Evolutionary conservation across 192 early-diverging fungal species (phyloP).

Genomic region (Pecoramyces ruminantium): DNA sequence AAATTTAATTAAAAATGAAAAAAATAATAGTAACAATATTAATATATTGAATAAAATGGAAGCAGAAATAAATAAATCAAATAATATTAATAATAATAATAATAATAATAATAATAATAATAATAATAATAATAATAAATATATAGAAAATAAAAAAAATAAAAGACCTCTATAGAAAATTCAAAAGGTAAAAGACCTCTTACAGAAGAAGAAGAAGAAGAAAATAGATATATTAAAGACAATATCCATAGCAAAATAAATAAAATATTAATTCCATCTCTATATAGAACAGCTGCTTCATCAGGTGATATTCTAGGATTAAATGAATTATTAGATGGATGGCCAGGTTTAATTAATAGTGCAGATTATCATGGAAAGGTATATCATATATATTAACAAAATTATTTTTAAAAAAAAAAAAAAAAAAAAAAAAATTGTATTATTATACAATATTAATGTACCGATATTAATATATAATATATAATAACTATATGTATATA

Average conservation of each 20-base stretch:
- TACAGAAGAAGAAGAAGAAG: background rate
- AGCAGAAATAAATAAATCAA: too few relatives aligned
- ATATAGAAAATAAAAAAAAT: too few relatives aligned
- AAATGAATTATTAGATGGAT: background rate
- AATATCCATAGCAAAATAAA: background rate
- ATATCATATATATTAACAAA: background rate
- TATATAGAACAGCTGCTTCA: constrained; percentile 5
- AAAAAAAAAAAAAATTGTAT: too few relatives aligned
- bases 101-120: too few relatives aligned
- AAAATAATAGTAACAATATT: background rate
- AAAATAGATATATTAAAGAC: background rate
- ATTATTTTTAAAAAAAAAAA: too few relatives aligned
- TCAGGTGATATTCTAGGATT: constrained; percentile 1
- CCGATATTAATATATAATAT: too few relatives aligned
- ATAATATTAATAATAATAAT: too few relatives aligned
- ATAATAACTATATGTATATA: too few relatives aligned
- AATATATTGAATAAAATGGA: background rate
- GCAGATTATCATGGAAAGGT: constrained; percentile 6
- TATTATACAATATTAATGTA: too few relatives aligned
- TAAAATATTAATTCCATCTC: background rate
- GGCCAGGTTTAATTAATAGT: constrained; percentile 6
- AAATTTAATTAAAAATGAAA: constrained; percentile 3
- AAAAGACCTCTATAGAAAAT: too few relatives aligned
- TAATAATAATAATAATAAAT: too few relatives aligned
- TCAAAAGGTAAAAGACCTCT: too few relatives aligned